Conservation (phyloP, 2,329 filamentous ascomycete genomes). For the Diaporthe vaccinii region DNA sequence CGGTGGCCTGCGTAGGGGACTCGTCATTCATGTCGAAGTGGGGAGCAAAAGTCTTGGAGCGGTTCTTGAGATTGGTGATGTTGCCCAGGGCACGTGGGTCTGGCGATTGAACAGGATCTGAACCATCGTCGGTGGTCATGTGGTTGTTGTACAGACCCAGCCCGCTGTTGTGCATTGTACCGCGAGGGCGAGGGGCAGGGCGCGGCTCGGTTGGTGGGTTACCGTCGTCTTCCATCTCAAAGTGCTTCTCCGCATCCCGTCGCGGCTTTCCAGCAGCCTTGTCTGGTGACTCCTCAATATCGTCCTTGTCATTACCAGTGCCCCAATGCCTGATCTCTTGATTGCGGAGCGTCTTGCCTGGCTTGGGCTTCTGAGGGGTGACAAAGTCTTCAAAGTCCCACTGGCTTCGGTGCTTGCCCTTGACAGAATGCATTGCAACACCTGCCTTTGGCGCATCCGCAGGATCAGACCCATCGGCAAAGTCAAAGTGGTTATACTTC, state of each 20-base stretch:
- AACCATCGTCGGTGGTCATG: constrained; percentile 72
- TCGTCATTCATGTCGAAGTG: constrained; percentile 84
- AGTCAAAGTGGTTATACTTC: constrained; percentile 90
- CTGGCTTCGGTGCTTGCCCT: constrained; percentile 77
- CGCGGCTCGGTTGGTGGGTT: constrained; percentile 67
- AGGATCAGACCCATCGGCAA: constrained; percentile 74
- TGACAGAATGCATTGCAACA: constrained; percentile 56
- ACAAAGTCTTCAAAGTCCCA: constrained; percentile 93
- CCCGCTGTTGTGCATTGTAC: constrained; percentile 75
- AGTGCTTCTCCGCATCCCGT: constrained; percentile 85
- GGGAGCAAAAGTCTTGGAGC: constrained; percentile 80
- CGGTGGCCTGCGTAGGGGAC: constrained; percentile 62
- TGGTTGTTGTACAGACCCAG: constrained; percentile 84
- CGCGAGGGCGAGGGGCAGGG: constrained; percentile 61
- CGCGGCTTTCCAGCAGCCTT: constrained; percentile 76
- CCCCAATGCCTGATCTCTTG: constrained; percentile 86
- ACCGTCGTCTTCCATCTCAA: constrained; percentile 84
- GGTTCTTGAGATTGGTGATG: constrained; percentile 80
- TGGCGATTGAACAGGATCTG: constrained; percentile 52
- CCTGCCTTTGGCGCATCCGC: constrained; percentile 61
- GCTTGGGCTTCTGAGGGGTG: constrained; percentile 81
- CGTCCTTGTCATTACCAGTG: constrained; percentile 70
- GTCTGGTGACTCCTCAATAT: constrained; percentile 69
- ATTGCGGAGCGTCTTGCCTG: constrained; percentile 69
- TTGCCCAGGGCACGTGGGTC: constrained; percentile 68